phyloP scores from a whole-genome alignment of 352 stramenopile genomes.

The Phytophthora cajani region DNA sequence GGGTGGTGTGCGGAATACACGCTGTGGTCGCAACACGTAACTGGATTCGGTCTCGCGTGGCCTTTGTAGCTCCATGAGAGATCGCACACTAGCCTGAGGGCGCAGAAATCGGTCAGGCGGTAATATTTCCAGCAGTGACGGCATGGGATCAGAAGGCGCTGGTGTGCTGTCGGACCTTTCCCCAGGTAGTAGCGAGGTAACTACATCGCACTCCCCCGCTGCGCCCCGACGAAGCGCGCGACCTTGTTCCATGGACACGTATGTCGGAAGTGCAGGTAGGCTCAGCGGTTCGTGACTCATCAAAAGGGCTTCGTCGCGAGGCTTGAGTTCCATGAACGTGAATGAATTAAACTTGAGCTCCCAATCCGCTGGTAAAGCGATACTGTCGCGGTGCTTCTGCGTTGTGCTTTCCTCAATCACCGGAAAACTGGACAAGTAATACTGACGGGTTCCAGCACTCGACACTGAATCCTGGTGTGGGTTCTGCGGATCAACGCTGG shows the following conservation, averaged over 20 bases:
- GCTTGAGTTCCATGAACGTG: slow-evolving; percentile 64
- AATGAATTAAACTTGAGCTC: slow-evolving; percentile 61
- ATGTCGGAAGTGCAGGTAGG: slow-evolving; percentile 66
- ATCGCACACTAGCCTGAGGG: slow-evolving; percentile 55
- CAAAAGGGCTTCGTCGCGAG: slow-evolving; percentile 72
- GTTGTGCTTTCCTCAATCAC: slow-evolving; percentile 63
- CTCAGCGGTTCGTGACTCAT: slow-evolving; percentile 63
- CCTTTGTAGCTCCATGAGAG: slow-evolving; percentile 45
- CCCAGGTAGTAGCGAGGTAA: slow-evolving; percentile 14
- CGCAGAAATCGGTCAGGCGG: slow-evolving; percentile 56
- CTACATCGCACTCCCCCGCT: slow-evolving; percentile 49
- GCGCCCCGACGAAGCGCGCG: slow-evolving; percentile 53
- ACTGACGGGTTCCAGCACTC: slow-evolving; percentile 1
- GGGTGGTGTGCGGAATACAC: slow-evolving; percentile 53
- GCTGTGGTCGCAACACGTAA: slow-evolving; percentile 56
- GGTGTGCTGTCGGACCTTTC: not conserved
- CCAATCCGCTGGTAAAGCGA: slow-evolving; percentile 53
- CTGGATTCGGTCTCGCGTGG: slow-evolving; percentile 59
- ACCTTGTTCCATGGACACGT: slow-evolving; percentile 57
- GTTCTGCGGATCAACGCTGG: not conserved
- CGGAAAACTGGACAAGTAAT: slow-evolving; percentile 63
- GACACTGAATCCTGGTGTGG: slow-evolving; percentile 5
- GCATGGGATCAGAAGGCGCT: slow-evolving; percentile 7
- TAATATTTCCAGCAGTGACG: slow-evolving; percentile 55
- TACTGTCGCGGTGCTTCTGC: slow-evolving; percentile 41